phyloP scores from a whole-genome alignment of 345 rosid genomes.

The Rhodomyrtus tomentosa region DNA sequence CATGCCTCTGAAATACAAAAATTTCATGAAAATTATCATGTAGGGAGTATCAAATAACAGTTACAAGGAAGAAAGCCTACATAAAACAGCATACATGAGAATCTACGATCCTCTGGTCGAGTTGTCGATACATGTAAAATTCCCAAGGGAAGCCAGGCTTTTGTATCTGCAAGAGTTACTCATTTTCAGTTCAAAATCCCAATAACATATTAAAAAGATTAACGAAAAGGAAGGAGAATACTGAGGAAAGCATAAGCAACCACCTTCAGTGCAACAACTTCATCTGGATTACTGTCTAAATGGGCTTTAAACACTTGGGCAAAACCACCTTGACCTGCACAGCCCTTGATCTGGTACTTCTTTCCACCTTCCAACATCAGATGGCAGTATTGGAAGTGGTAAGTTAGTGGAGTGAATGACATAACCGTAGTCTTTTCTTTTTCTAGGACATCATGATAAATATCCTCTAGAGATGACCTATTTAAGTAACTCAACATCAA shows the following conservation, averaged over 20 bases:
- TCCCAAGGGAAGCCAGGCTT: conserved; percentile 95
- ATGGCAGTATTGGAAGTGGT: background rate
- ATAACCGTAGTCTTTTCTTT: background rate
- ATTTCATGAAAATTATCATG: background rate
- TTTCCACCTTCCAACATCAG: conserved; percentile 46
- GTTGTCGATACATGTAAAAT: conserved; percentile 89
- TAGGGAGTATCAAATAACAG: background rate
- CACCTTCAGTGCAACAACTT: conserved; percentile 80
- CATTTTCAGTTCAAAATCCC: background rate
- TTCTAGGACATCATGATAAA: background rate
- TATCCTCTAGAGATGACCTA: background rate
- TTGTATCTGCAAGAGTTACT: conserved; percentile 55
- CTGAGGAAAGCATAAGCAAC: background rate
- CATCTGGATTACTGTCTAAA: conserved; percentile 60
- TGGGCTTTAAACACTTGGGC: conserved; percentile 80
- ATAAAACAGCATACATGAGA: conserved; percentile 35
- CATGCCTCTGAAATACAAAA: conserved; percentile 50
- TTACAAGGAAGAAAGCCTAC: background rate
- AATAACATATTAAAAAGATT: background rate
- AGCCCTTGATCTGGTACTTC: conserved; percentile 95
- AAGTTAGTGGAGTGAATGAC: background rate
- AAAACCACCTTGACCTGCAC: conserved; percentile 93
- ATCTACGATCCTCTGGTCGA: conserved; percentile 60
- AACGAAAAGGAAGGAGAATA: background rate
- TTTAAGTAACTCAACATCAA: background rate